Conservation (phyloP, 2,329 filamentous ascomycete genomes). For the Trichothecium roseum region DNA sequence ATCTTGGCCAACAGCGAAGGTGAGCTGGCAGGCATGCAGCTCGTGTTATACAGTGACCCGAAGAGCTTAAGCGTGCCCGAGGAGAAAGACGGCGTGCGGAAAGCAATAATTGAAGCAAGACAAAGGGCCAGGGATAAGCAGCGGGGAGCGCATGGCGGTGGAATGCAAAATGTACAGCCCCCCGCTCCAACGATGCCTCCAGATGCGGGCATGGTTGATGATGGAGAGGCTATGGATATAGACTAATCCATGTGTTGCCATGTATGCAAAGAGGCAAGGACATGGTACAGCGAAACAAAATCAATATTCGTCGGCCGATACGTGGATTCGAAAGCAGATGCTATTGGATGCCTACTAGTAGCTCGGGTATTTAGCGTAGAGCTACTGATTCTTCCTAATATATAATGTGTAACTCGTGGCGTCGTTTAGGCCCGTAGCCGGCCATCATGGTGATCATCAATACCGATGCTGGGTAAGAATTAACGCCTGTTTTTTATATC, state of each 20-base stretch:
- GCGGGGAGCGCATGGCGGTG: neutral
- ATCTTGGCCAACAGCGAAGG: slow-evolving; percentile 49
- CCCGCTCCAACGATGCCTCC: too few species aligned
- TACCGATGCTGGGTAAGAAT: too few species aligned
- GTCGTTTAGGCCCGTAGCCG: too few species aligned
- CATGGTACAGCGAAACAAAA: too few species aligned
- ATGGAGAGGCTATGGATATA: slow-evolving; percentile 1
- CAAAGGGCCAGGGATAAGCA: slow-evolving; percentile 54
- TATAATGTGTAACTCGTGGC: too few species aligned
- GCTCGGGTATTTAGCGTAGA: too few species aligned
- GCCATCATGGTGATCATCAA: too few species aligned
- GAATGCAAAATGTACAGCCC: neutral
- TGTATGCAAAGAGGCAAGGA: neutral
- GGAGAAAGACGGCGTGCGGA: slow-evolving; percentile 67
- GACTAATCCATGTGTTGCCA: neutral
- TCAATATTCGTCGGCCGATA: too few species aligned
- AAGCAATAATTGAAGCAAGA: slow-evolving; percentile 73
- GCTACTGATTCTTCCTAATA: too few species aligned
- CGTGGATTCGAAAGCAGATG: too few species aligned
- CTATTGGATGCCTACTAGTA: too few species aligned
- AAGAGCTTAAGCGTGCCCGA: slow-evolving; percentile 64
- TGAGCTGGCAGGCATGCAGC: slow-evolving; percentile 51
- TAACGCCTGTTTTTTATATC: neutral
- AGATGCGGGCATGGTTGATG: neutral
- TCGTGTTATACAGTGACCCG: slow-evolving; percentile 80